Percentiles rank a stretch among this genome's conserved stretches.
phyloP scores from a whole-genome alignment of 164 flowering plant species.

The Magnolia changhungtana region DNA sequence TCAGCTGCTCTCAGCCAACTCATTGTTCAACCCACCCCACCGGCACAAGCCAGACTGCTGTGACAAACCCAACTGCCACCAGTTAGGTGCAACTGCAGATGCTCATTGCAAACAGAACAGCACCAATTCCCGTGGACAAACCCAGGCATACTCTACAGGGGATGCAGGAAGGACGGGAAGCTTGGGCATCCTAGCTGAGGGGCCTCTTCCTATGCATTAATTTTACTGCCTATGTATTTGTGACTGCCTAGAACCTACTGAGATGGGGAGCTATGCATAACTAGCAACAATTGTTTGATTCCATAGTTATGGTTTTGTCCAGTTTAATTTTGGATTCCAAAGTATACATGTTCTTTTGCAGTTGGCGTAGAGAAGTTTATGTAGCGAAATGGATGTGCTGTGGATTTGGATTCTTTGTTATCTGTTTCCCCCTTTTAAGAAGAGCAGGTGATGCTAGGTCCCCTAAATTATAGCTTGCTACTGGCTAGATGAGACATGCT shows the following conservation, averaged over 20 bases:
- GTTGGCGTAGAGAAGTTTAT: not conserved
- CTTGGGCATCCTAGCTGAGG: not conserved
- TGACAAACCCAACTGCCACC: not conserved
- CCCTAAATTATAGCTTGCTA: not conserved
- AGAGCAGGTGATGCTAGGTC: not conserved
- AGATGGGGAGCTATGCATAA: not conserved
- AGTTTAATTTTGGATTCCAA: not conserved
- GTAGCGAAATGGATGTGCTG: not conserved
- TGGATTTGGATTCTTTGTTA: too few species aligned
- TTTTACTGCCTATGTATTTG: not conserved
- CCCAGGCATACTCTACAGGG: not conserved
- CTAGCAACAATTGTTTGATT: not conserved
- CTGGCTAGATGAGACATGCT: too few species aligned
- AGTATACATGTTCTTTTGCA: not conserved
- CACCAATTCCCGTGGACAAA: not conserved
- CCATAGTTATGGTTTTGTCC: not conserved
- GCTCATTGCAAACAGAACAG: not conserved
- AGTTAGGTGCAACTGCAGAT: not conserved
- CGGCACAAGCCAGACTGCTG: slow-evolving; percentile 3
- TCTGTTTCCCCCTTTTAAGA: not conserved
- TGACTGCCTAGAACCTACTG: not conserved
- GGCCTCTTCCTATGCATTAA: not conserved
- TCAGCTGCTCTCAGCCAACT: slow-evolving; percentile 44
- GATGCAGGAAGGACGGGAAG: not conserved
- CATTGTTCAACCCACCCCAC: slow-evolving; percentile 46